phyloP scores from a whole-genome alignment of 2,329 filamentous ascomycete genomes.

The Fusarium nematophilum region DNA sequence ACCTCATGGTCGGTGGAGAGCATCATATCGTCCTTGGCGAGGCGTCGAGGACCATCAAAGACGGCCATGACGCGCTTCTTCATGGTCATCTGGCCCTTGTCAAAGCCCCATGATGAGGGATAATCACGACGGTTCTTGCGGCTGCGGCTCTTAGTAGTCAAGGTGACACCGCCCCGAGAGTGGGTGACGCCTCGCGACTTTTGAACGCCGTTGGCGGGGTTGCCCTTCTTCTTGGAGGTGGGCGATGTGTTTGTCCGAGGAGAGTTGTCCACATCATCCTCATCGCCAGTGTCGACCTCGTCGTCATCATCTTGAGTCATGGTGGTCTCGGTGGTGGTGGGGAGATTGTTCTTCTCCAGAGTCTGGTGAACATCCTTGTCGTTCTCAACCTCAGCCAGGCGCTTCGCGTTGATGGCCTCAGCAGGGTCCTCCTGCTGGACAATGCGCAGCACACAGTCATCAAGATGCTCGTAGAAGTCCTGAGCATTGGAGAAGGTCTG shows the following conservation, averaged over 20 bases:
- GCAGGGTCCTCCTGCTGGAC: constrained; percentile 78
- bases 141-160: constrained; percentile 69
- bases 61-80: constrained; percentile 96
- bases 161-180: constrained; percentile 77
- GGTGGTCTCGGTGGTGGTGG: constrained; percentile 55
- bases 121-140: constrained; percentile 95
- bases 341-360: constrained; percentile 71
- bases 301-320: constrained; percentile 64
- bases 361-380: constrained; percentile 72
- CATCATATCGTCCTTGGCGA: constrained; percentile 99
- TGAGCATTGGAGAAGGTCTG: constrained; percentile 92
- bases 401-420: constrained; percentile 75
- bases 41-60: constrained; percentile 86
- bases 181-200: constrained; percentile 81
- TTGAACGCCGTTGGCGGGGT: constrained; percentile 67
- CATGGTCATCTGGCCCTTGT: constrained; percentile 94
- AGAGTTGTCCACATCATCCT: constrained; percentile 59
- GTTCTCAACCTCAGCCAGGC: constrained; percentile 73
- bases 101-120: constrained; percentile 92
- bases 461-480: constrained; percentile 98
- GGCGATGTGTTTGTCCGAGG: constrained; percentile 58
- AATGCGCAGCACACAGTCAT: constrained; percentile 77
- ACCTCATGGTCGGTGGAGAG: constrained; percentile 95
- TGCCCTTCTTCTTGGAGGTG: constrained; percentile 65
- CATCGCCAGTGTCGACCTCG: constrained; percentile 63